These are phyloP conservation scores for Austroboletus eburneus DNA, from an alignment of 768 basidiomycete species.

Conservation along the genomic window DNA sequence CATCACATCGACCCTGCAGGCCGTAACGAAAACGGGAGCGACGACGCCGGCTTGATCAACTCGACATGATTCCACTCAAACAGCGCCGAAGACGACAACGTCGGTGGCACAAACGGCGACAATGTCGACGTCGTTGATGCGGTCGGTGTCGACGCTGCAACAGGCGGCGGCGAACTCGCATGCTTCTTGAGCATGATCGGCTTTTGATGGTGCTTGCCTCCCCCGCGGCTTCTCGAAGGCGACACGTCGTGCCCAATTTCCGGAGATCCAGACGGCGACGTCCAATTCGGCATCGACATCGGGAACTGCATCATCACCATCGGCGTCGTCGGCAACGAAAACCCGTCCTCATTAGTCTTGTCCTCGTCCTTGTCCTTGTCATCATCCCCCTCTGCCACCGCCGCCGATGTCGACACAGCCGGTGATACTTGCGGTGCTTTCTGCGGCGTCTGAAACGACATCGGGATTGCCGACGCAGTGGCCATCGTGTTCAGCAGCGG, in stretches of 20 bases:
- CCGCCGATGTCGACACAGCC: too few relatives aligned
- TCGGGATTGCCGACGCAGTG: slow-evolving; percentile 11
- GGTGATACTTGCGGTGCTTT: slow-evolving; percentile 12
- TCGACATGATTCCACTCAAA: slow-evolving; percentile 27
- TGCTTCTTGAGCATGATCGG: slow-evolving; percentile 31
- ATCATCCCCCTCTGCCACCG: too few relatives aligned
- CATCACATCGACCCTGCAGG: slow-evolving; percentile 16
- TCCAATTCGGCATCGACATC: slow-evolving; percentile 18
- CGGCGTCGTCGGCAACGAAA: slow-evolving; percentile 16
- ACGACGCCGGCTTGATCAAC: slow-evolving; percentile 17
- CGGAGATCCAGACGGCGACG: slow-evolving; percentile 15
- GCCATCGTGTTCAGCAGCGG: slow-evolving; percentile 66
- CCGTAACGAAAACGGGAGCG: slow-evolving; percentile 24
- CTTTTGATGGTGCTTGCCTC: slow-evolving; percentile 33
- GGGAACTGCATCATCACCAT: slow-evolving; percentile 26
- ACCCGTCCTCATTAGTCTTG: slow-evolving; percentile 1
- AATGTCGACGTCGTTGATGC: too few relatives aligned
- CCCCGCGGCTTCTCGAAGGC: slow-evolving; percentile 22
- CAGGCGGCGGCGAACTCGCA: too few relatives aligned
- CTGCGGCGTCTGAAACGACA: slow-evolving; percentile 28
- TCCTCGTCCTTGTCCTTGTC: too few relatives aligned
- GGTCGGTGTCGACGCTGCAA: too few relatives aligned
- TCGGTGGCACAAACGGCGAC: slow-evolving; percentile 7
- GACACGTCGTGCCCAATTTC: slow-evolving; percentile 19
- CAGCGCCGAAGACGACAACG: background rate